Conservation (phyloP, 306 rosid species). For the Vicia sativa region DNA sequence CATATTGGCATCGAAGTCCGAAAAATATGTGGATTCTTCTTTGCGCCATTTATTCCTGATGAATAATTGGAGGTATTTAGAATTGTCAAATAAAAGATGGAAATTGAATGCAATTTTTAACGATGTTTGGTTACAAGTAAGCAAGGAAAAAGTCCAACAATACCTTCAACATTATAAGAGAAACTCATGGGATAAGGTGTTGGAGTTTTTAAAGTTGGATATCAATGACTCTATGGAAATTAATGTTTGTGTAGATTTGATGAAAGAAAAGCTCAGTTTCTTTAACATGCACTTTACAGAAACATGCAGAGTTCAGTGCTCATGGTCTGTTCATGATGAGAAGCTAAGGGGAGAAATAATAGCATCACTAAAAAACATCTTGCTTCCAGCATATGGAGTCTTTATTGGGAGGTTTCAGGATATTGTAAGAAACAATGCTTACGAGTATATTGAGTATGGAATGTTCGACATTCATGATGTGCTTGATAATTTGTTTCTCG, state of each 20-base stretch:
- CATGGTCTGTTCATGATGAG: slow-evolving; percentile 1
- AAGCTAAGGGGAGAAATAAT: background rate
- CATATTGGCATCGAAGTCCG: background rate
- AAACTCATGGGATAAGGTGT: slow-evolving; percentile 66
- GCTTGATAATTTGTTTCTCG: no score
- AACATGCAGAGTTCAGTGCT: slow-evolving; percentile 11
- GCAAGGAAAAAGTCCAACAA: slow-evolving; percentile 48
- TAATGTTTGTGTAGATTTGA: background rate
- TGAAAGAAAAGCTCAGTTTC: background rate
- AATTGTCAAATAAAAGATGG: slow-evolving; percentile 20
- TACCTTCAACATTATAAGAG: slow-evolving; percentile 23
- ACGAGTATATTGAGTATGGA: background rate
- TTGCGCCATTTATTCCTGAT: background rate
- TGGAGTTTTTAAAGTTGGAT: slow-evolving; percentile 56
- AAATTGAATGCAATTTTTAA: slow-evolving; percentile 43
- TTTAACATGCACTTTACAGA: slow-evolving; percentile 23
- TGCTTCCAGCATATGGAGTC: slow-evolving; percentile 11
- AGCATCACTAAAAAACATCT: background rate
- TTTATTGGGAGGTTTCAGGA: slow-evolving; percentile 6
- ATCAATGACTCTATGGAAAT: background rate
- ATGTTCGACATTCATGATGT: background rate
- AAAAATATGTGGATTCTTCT: background rate
- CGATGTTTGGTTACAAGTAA: slow-evolving; percentile 53
- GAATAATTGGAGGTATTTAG: slow-evolving; percentile 39
- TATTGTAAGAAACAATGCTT: no score